Base-by-base conservation (phyloP, 2,329 filamentous ascomycete species). In the Aschersonia sp. region DNA sequence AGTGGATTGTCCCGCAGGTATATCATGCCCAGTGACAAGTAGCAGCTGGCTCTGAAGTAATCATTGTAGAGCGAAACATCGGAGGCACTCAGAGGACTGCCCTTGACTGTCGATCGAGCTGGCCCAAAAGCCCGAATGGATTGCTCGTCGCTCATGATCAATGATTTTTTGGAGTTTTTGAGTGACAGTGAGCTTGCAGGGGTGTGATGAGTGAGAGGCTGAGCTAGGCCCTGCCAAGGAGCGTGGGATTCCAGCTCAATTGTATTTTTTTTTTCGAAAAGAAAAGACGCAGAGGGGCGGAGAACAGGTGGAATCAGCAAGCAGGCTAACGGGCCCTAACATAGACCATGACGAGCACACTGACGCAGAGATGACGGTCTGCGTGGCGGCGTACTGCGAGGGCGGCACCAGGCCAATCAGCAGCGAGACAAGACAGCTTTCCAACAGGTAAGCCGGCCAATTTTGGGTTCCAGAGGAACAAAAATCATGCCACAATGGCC, bases 1-100 rank as follows among this genome's bases (percentile, higher is more conserved):
- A 89, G 72, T 11, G 83, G 81, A 53, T 89, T 89, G 40, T 82
- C 72, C 53, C 76, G 76, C 49, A 89, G 76, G 58, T 87, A 88
- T 55, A 89, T 83, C 84, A 89, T 88, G 51, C 83, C 84, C 45
- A 88, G 66, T 54, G 81, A 82, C 45, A 88, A 74, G 59, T 88
- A 88, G 59, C 87, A 66, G 53, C 79, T 83, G 47, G 83, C 83
- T 52, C 79, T 76, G 69, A 87, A 87, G 63, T 81, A 87, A 56
- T 81, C 78, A 58, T 81, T 79, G 62, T 79, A 81, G 61, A 82
- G 77, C 52, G 74, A 70, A 49, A 87, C 62, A 52, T 88, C 82
- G 43, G 85, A 79, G 14, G 73, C 59, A 50, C 71, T 76, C 47
- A 88, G 72, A 9, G 82, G 81, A 51, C 70, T 64, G 55, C 72